Base-by-base conservation (phyloP, 495 filamentous ascomycete genomes). In the Aspergillus incahuasiensis region DNA sequence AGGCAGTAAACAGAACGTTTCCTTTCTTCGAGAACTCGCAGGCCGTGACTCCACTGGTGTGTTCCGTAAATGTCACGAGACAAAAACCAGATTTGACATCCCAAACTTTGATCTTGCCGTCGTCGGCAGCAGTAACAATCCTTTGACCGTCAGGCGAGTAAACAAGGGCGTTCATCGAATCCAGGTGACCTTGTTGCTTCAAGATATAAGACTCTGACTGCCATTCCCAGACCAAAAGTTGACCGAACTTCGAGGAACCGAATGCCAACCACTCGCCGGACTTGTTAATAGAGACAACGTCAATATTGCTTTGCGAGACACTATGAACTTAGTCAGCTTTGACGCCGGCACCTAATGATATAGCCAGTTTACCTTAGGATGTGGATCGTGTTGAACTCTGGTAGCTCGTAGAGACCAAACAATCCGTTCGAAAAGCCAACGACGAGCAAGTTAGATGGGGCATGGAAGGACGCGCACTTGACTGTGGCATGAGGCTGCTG, bases 141-240 rank as follows among this genome's bases (percentile, higher is more conserved):
- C 89, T 85, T 63, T 94, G 88, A 7, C 94, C 92, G 61, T 97
- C 92, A 0, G 92, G 91, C 5, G 95, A 95, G 70, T 97, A 97
- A 12, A 85, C 86, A 6, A 98, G 76, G 7, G 92, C 77, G 69
- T 96, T 97, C 84, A 97, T 90, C n/a, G 90, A 86, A 65, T 98
- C 95, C 46, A 95, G 89, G 71, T 98, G 94, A 1, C 92, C 92
- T 71, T 97, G 94, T 64, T 98, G 94, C 69, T 97, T 98, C 32
- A 98, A 72, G 53, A 98, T 92, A 70, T 97, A 97, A n/a, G 95
- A 97, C 68, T 98, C 94, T 1, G 95, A 97, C 64, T 97, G 95
- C 95, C 95, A 97, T 69, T 98, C 94, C 94, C 94, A 98, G 21
- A 98, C 95, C 34, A 98, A 78, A 13, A 98, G 74, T 59, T 98